phyloP scores from a whole-genome alignment of 345 rosid genomes.

The Melaleuca alternifolia region DNA sequence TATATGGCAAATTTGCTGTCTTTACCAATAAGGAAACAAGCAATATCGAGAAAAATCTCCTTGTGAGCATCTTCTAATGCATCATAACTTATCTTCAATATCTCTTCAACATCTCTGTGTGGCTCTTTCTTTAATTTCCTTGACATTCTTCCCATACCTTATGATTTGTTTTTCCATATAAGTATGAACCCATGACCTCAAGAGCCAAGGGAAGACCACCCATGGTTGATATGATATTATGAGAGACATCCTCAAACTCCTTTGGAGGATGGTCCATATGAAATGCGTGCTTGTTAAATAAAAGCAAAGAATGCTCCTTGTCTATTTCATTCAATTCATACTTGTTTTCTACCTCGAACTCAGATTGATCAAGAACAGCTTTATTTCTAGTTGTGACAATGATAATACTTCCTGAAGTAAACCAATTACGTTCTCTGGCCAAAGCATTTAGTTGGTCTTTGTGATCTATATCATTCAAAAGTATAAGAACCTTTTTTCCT shows the following conservation, averaged over 20 bases:
- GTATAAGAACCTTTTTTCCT: background rate
- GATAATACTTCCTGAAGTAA: background rate
- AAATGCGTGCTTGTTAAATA: background rate
- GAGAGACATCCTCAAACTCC: background rate
- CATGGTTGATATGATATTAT: background rate
- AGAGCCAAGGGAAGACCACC: background rate
- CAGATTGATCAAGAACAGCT: background rate
- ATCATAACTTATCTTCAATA: background rate
- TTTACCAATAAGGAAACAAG: background rate
- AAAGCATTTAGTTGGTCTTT: background rate
- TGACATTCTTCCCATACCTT: background rate
- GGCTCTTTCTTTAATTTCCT: background rate
- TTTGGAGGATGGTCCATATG: background rate
- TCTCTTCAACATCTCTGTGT: background rate
- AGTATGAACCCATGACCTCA: background rate
- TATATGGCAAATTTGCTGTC: background rate
- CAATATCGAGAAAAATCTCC: background rate
- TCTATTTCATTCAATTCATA: background rate
- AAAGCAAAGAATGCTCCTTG: background rate
- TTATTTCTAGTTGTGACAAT: background rate
- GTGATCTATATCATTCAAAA: background rate
- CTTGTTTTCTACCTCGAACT: background rate
- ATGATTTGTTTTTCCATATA: background rate
- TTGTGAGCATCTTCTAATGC: background rate
- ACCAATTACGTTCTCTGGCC: background rate